Conservation (phyloP, 345 rosid species). For the Eucalyptus rudis region DNA sequence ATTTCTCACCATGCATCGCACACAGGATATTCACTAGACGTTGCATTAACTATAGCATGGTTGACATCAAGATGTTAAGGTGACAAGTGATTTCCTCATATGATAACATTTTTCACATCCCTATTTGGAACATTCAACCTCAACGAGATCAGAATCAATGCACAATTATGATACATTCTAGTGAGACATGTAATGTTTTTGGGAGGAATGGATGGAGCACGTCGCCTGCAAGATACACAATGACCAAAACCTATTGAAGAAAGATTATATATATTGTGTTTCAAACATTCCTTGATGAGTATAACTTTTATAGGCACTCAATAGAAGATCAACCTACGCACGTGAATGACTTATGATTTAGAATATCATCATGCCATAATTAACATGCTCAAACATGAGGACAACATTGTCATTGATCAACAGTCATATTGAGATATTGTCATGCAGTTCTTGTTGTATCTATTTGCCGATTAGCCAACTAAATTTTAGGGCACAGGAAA, state of each 20-base stretch:
- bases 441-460: background rate
- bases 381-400: background rate
- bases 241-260: conserved; percentile 68
- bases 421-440: background rate
- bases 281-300: background rate
- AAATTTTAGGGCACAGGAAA: background rate
- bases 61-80: conserved; percentile 91
- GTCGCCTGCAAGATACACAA: conserved; percentile 91
- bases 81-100: conserved; percentile 98
- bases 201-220: conserved; percentile 84
- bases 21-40: conserved; percentile 54
- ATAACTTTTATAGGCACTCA: background rate
- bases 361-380: background rate
- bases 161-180: conserved; percentile 91
- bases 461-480: background rate
- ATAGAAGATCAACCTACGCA: background rate
- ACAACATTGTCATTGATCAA: background rate
- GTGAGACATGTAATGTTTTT: conserved; percentile 89
- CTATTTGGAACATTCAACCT: conserved; percentile 64
- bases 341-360: too few relatives aligned
- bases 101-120: conserved; percentile 82
- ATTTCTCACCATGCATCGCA: conserved; percentile 55
- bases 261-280: background rate
- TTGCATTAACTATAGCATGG: conserved; percentile 72
- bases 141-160: conserved; percentile 85